Conservation (phyloP, 768 basidiomycete species). For the Termitomyces sp. region DNA sequence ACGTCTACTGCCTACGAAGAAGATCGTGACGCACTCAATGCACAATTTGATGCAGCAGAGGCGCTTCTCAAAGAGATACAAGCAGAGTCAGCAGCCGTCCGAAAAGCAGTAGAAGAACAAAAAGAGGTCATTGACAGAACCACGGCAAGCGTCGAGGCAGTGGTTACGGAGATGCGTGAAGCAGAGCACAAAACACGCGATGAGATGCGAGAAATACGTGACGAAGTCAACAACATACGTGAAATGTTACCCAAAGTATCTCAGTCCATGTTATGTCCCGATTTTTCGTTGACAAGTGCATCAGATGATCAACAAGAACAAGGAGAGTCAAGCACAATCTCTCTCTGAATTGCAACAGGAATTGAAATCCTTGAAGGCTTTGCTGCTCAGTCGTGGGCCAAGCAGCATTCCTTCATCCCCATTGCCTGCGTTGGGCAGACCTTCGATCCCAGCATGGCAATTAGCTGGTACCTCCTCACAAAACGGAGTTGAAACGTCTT, state of each 20-base stretch:
- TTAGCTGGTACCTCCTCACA: constrained; percentile 45
- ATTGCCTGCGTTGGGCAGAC: constrained; percentile 54
- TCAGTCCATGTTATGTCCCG: constrained; percentile 4
- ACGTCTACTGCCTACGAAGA: constrained; percentile 85
- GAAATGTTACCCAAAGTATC: constrained; percentile 91
- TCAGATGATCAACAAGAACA: constrained; percentile 94
- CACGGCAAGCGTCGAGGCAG: constrained; percentile 68
- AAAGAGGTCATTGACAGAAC: constrained; percentile 68
- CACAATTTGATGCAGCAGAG: constrained; percentile 89
- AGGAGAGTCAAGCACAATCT: constrained; percentile 80
- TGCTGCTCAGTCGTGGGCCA: constrained; percentile 75
- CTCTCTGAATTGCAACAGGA: constrained; percentile 89
- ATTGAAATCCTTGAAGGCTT: constrained; percentile 89
- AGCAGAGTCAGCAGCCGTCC: constrained; percentile 69
- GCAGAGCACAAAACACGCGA: constrained; percentile 78
- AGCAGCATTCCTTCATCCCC: constrained; percentile 48
- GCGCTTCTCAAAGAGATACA: constrained; percentile 79
- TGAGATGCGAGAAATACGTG: constrained; percentile 89
- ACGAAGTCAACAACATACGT: constrained; percentile 85
- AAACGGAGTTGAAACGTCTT: constrained; percentile 12
- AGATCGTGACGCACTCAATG: constrained; percentile 79
- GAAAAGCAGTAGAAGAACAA: constrained; percentile 74
- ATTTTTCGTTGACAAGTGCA: constrained; percentile 7
- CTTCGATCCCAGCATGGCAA: constrained; percentile 92
- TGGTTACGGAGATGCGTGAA: constrained; percentile 73